phyloP scores from a whole-genome alignment of 495 filamentous ascomycete species.

The Penicillium dipodomyicola region DNA sequence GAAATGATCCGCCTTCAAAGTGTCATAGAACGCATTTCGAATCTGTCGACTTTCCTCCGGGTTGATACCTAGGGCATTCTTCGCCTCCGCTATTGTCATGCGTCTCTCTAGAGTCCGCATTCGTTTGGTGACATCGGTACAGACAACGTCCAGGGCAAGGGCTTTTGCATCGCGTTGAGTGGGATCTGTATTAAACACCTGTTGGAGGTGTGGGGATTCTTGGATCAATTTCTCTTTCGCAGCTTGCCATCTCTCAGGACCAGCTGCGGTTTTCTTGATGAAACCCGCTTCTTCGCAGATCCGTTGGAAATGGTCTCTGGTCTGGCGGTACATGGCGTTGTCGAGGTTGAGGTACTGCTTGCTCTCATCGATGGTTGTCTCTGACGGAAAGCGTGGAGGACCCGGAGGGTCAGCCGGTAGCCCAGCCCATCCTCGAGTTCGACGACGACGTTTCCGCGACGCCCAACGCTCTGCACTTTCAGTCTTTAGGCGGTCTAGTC shows the following conservation, averaged over 20 bases:
- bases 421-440: constrained; percentile 68
- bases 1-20: constrained; percentile 65
- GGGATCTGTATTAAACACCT: constrained; percentile 57
- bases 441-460: constrained; percentile 66
- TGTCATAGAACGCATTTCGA: constrained; percentile 63
- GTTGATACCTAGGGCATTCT: constrained; percentile 68
- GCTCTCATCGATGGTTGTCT: constrained; percentile 77
- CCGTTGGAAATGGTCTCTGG: constrained; percentile 63
- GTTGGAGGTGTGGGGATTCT: constrained; percentile 62
- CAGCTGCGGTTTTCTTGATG: constrained; percentile 71
- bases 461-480: constrained; percentile 65
- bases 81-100: constrained; percentile 71
- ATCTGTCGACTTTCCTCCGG: constrained; percentile 67
- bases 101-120: constrained; percentile 62
- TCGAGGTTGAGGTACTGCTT: constrained; percentile 67
- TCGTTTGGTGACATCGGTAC: constrained; percentile 77
- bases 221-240: constrained; percentile 67
- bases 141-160: constrained; percentile 73
- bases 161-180: constrained; percentile 51
- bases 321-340: constrained; percentile 56
- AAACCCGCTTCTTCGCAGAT: constrained; percentile 66
- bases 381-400: constrained; percentile 75
- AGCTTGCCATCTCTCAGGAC: constrained; percentile 68
- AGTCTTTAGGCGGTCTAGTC: constrained; percentile 54
- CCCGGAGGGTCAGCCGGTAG: constrained; percentile 70